Base-by-base conservation (phyloP, 441 rosid species). In the Jatropha podagrica region DNA sequence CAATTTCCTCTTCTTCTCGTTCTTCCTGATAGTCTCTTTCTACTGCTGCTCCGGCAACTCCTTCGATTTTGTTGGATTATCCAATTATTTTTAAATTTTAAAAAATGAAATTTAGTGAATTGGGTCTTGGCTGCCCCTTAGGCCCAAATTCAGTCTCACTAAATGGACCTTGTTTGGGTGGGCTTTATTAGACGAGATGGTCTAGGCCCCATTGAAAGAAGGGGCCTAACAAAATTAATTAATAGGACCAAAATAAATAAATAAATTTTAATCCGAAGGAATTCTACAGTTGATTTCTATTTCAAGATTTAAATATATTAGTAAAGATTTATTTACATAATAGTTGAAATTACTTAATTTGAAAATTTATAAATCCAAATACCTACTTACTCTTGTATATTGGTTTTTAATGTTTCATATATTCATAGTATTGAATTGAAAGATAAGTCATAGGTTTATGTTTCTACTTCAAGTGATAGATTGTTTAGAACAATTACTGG, bases 71-170 rank as follows among this genome's bases (percentile, higher is more conserved):
- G 38, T 27, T 20, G 51, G 60, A 68, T 71, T 61, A 71, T 79
- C 82, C 76, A 59, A 56, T 74, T 62, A 69, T 56, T 74, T 76
- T 64, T 27, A 10, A 12, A 5, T 64, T 69, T 6, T 13, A 2
- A 0, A n/a, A 69, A 38, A 32, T 3, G 18, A 18, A 4, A 65
- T 42, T n/a, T 15, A n/a, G 3, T 62, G 15, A 14, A 32, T 62
- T 32, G 32, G 9, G 42, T 32, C 65, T 26, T 58, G 61, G 56
- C 17, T 1, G 7, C 5, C 20, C 9, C 62, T 32, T 58, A 7
- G 58, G 71, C 71, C 71, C 41, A 68, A 48, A 54, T 54, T 17
- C 20, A 18, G 58, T 18, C 0, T 54, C 5, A 18, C 14, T 7
- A 15, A 7, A 10, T 67, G 40, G 18, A 51, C 14, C 58, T 44